Evolutionary conservation across 768 basidiomycete species (phyloP).

Genomic region (Boletus huronensis): DNA sequence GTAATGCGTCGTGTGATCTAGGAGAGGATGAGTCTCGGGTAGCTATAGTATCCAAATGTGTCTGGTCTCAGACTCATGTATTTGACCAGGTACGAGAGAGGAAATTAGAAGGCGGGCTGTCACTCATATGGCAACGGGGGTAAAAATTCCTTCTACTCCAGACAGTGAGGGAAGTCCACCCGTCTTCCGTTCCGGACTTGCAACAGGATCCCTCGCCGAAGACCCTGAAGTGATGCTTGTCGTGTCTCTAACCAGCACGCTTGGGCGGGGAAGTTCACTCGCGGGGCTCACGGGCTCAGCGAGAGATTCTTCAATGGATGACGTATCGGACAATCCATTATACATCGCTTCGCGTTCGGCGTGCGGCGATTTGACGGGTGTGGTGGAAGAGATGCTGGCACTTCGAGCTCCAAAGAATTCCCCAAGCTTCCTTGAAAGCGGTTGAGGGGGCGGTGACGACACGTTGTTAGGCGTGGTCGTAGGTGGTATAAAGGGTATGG

Average conservation of each 20-base stretch:
- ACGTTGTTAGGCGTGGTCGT: conserved; percentile 18
- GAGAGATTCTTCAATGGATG: conserved; percentile 36
- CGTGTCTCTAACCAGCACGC: conserved; percentile 31
- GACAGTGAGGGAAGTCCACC: conserved; percentile 11
- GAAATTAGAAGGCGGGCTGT: conserved; percentile 18
- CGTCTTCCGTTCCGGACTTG: conserved; percentile 29
- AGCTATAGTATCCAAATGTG: conserved; percentile 16
- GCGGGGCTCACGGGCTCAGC: conserved; percentile 33
- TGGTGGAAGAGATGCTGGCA: conserved; percentile 48
- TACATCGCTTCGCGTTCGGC: conserved; percentile 25
- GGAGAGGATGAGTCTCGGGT: conserved; percentile 1
- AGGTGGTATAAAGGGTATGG: conserved; percentile 24
- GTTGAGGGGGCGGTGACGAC: conserved; percentile 35
- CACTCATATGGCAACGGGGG: conserved; percentile 30
- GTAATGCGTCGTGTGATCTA: conserved; percentile 7
- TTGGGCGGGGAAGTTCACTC: conserved; percentile 25
- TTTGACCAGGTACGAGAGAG: conserved; percentile 4
- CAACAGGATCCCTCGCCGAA: conserved; percentile 24
- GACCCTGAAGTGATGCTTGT: conserved; percentile 27
- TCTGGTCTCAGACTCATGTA: conserved; percentile 8
- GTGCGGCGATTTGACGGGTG: conserved; percentile 23
- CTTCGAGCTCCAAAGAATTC: conserved; percentile 62
- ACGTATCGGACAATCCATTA: conserved; percentile 33
- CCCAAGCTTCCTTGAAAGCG: conserved; percentile 63
- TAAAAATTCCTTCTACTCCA: conserved; percentile 19